Percentiles rank a stretch among this genome's conserved stretches.
phyloP scores from a whole-genome alignment of 1,139 yeast species.

The Blastobotrys proliferans region DNA sequence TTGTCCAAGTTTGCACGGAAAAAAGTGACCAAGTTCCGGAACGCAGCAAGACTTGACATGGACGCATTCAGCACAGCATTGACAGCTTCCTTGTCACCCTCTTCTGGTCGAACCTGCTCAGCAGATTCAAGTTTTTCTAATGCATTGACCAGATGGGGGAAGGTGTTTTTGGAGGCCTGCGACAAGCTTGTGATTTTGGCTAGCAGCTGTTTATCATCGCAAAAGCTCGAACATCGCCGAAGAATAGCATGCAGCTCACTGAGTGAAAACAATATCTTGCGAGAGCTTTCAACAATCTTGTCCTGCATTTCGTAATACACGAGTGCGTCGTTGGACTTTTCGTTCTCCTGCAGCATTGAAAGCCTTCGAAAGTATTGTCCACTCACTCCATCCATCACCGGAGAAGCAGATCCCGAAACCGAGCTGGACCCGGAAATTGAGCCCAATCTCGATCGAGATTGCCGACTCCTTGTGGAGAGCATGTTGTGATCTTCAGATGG shows the following conservation, averaged over 20 bases:
- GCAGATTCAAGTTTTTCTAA: slow-evolving; percentile 20
- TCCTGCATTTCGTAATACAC: slow-evolving; percentile 19
- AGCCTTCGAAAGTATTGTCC: slow-evolving; percentile 67
- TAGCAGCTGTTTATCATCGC: slow-evolving; percentile 58
- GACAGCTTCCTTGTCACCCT: slow-evolving; percentile 10
- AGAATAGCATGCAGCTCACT: slow-evolving; percentile 70
- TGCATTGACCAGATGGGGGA: slow-evolving; percentile 26
- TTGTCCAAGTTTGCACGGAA: slow-evolving; percentile 24
- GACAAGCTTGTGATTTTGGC: slow-evolving; percentile 54
- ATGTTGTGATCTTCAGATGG: slow-evolving; percentile 1
- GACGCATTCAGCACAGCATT: slow-evolving; percentile 16
- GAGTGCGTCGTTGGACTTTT: neutral
- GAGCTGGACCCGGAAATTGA: slow-evolving; percentile 17
- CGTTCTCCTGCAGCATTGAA: slow-evolving; percentile 60
- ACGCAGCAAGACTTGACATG: slow-evolving; percentile 21
- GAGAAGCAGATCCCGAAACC: slow-evolving; percentile 18
- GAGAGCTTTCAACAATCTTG: slow-evolving; percentile 33
- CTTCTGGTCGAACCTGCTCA: neutral
- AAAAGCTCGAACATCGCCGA: slow-evolving; percentile 61
- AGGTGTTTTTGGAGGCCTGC: slow-evolving; percentile 45
- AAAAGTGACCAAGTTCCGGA: slow-evolving; percentile 22
- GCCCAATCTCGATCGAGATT: slow-evolving; percentile 16
- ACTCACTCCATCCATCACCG: slow-evolving; percentile 31
- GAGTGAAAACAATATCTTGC: slow-evolving; percentile 41
- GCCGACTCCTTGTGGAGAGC: slow-evolving; percentile 7